phyloP scores from a whole-genome alignment of 257 asterid genomes.

The Fraxinus cuspidata region DNA sequence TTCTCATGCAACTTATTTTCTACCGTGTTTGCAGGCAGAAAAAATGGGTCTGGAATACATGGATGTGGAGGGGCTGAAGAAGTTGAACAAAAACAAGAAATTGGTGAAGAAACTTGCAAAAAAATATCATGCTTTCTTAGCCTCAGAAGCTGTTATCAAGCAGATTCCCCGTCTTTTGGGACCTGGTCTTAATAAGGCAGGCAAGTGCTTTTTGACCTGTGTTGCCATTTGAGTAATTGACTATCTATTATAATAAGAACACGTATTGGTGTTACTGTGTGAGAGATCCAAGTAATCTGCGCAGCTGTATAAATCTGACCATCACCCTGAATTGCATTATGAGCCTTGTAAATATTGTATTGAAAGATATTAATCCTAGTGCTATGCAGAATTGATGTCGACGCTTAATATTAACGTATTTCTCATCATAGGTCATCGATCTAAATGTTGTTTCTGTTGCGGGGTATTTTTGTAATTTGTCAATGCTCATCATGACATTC shows the following conservation, averaged over 20 bases:
- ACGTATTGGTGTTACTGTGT: background rate
- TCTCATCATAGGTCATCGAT: background rate
- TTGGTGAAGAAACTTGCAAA: slow-evolving; percentile 34
- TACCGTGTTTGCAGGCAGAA: slow-evolving; percentile 7
- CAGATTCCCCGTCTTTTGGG: slow-evolving; percentile 32
- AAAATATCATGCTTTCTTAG: slow-evolving; percentile 29
- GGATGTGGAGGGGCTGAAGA: slow-evolving; percentile 32
- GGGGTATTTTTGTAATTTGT: background rate
- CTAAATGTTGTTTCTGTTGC: background rate
- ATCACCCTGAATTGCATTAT: background rate
- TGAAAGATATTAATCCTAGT: background rate
- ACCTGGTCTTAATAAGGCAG: slow-evolving; percentile 32
- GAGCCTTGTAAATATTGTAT: background rate
- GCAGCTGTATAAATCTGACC: background rate
- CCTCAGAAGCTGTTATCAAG: slow-evolving; percentile 24
- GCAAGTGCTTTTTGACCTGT: slow-evolving; percentile 3
- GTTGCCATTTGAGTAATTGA: background rate
- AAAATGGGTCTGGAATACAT: slow-evolving; percentile 31
- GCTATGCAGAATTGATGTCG: background rate
- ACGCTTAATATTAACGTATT: background rate
- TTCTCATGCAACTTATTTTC: background rate
- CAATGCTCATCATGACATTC: background rate
- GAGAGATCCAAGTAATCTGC: background rate
- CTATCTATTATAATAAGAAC: background rate
- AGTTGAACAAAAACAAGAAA: slow-evolving; percentile 32